Conservation (phyloP, 495 filamentous ascomycete species). For the Penicillium dipodomyicola region DNA sequence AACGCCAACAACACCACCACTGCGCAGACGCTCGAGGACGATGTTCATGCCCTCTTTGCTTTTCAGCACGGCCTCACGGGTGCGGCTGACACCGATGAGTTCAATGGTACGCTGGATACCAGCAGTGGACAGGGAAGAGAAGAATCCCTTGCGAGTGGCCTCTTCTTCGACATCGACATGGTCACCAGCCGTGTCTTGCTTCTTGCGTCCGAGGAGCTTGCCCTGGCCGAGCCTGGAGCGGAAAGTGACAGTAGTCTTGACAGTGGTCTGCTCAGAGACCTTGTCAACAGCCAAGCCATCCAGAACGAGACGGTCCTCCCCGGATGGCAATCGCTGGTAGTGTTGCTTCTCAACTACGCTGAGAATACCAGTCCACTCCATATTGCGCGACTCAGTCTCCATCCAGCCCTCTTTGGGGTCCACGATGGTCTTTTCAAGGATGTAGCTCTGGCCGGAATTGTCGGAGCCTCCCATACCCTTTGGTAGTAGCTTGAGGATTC, state of each 20-base stretch:
- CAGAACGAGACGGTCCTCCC: constrained; percentile 20
- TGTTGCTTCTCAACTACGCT: constrained; percentile 87
- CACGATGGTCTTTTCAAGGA: constrained; percentile 86
- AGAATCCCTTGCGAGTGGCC: no score
- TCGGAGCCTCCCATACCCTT: constrained; percentile 70
- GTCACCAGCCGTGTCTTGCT: no score
- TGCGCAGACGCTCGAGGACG: no score
- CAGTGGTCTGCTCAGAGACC: constrained; percentile 65
- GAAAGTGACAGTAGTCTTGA: constrained; percentile 79
- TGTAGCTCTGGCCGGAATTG: constrained; percentile 75
- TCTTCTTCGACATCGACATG: no score
- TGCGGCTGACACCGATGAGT: no score
- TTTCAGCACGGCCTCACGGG: no score
- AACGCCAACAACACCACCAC: no score
- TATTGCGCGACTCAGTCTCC: constrained; percentile 76
- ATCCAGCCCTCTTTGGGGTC: constrained; percentile 89
- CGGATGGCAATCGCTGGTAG: constrained; percentile 54
- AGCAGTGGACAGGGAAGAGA: no score
- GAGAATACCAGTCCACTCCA: constrained; percentile 88
- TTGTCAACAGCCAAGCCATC: constrained; percentile 39
- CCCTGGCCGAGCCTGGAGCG: no score
- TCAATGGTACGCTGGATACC: no score
- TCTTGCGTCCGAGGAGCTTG: no score
- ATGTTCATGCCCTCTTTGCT: no score
- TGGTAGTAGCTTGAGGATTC: constrained; percentile 78